phyloP scores from a whole-genome alignment of 768 basidiomycete species.

The Psilocybe sp. region DNA sequence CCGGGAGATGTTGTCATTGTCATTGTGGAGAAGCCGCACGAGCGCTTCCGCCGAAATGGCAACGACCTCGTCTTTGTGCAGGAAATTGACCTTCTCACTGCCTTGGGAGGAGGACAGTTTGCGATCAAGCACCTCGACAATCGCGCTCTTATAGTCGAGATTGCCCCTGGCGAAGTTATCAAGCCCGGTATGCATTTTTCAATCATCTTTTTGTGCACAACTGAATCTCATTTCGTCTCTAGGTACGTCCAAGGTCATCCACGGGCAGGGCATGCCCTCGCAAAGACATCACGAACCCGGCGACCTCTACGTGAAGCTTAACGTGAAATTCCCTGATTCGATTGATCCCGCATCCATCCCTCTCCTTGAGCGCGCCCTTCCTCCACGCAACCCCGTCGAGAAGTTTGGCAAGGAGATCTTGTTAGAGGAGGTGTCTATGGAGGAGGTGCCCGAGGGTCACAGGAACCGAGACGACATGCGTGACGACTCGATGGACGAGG shows the following conservation, averaged over 20 bases:
- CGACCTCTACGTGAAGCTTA: constrained; percentile 85
- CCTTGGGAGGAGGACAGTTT: constrained; percentile 89
- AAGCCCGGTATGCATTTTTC: constrained; percentile 75
- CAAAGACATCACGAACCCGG: constrained; percentile 96
- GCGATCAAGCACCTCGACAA: constrained; percentile 93
- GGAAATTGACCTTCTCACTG: constrained; percentile 92
- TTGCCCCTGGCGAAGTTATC: constrained; percentile 87
- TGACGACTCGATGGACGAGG: constrained; percentile 92
- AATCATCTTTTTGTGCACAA: background rate
- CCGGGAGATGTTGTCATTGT: constrained; percentile 95
- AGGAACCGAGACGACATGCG: constrained; percentile 50
- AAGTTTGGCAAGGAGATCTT: constrained; percentile 64
- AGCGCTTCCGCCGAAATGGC: constrained; percentile 83
- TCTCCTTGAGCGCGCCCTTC: constrained; percentile 81
- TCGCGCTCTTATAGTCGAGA: constrained; percentile 76
- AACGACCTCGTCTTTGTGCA: constrained; percentile 84
- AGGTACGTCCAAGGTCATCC: constrained; percentile 87
- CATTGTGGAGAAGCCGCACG: constrained; percentile 90
- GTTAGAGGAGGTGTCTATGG: constrained; percentile 83
- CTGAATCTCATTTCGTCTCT: constrained; percentile 6
- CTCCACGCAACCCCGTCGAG: constrained; percentile 66
- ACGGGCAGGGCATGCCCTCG: constrained; percentile 97
- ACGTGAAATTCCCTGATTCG: constrained; percentile 85
- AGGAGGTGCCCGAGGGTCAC: constrained; percentile 55
- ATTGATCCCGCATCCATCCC: constrained; percentile 67